Percentiles rank a stretch among this genome's conserved stretches.
Conservation (phyloP, 108 stramenopile genomes). For the Chaetoceros muelleri region DNA sequence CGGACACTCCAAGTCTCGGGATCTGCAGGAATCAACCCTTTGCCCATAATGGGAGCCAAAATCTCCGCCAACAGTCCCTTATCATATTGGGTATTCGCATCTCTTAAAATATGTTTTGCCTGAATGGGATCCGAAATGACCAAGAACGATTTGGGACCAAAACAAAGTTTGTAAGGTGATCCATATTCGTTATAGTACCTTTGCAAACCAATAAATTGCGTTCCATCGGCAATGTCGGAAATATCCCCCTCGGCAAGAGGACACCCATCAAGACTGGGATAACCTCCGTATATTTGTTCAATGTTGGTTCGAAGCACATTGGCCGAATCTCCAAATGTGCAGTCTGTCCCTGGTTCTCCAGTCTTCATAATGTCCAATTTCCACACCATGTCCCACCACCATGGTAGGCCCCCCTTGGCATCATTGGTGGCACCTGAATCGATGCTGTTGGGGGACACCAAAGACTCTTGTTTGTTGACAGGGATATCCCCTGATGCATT, state of each 20-base stretch:
- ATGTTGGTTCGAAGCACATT: slow-evolving; percentile 83
- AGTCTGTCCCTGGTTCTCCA: slow-evolving; percentile 47
- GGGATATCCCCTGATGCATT: too few relatives aligned
- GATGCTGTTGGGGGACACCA: too few relatives aligned
- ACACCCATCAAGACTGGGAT: slow-evolving; percentile 79
- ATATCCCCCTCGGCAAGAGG: slow-evolving; percentile 91
- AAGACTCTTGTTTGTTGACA: too few relatives aligned
- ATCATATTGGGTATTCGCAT: slow-evolving; percentile 82
- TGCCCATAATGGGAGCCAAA: slow-evolving; percentile 89
- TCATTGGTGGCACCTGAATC: too few relatives aligned
- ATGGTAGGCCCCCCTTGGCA: slow-evolving; percentile 78
- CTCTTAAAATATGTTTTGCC: slow-evolving; percentile 74
- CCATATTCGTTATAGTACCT: slow-evolving; percentile 72
- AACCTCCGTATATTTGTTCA: slow-evolving; percentile 93
- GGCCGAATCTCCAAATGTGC: slow-evolving; percentile 73
- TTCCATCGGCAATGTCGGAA: slow-evolving; percentile 81
- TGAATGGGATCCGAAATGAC: slow-evolving; percentile 90
- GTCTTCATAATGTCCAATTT: slow-evolving; percentile 54
- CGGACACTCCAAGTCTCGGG: slow-evolving; percentile 90
- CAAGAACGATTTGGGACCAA: slow-evolving; percentile 93
- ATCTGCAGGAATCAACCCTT: slow-evolving; percentile 90
- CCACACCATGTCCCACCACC: slow-evolving; percentile 87
- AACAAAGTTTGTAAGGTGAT: slow-evolving; percentile 90
- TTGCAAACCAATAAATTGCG: slow-evolving; percentile 89
- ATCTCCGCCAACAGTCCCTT: slow-evolving; percentile 85